These are phyloP conservation scores for Trametes polyzona DNA, from an alignment of 1,284 basidiomycete genomes.

Conservation along the genomic window DNA sequence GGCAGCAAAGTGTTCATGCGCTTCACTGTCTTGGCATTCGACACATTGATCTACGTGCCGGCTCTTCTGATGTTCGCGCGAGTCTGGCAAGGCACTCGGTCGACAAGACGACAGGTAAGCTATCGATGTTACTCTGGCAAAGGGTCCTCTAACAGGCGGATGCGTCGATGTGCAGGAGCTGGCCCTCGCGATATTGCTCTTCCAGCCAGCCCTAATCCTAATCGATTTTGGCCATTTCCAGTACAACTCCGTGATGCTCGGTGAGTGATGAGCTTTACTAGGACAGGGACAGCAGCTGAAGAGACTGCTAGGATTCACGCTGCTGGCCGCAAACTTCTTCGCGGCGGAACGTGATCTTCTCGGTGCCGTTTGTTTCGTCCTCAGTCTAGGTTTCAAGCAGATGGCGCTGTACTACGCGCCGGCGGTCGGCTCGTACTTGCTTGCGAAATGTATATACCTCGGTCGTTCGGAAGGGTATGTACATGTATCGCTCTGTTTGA, in stretches of 20 bases:
- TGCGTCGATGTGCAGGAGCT: constrained; percentile 55
- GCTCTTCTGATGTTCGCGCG: constrained; percentile 67
- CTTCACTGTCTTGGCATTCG: constrained; percentile 70
- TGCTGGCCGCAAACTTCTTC: constrained; percentile 74
- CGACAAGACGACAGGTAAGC: constrained; percentile 71
- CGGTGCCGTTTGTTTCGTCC: constrained; percentile 83
- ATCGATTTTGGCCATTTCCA: constrained; percentile 95
- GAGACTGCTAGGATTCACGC: constrained; percentile 59
- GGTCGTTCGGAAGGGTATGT: constrained; percentile 71
- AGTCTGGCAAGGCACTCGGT: constrained; percentile 67
- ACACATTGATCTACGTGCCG: constrained; percentile 77
- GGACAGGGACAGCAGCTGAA: neutral
- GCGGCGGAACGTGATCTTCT: constrained; percentile 68
- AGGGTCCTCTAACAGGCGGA: neutral
- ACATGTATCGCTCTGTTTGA: neutral
- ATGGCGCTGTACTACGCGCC: constrained; percentile 96
- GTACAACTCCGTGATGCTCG: constrained; percentile 90
- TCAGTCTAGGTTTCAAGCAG: constrained; percentile 91
- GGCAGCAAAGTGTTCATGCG: constrained; percentile 83
- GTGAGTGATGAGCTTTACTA: constrained; percentile 46
- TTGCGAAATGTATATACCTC: constrained; percentile 81
- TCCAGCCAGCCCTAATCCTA: constrained; percentile 84
- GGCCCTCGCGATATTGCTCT: constrained; percentile 72
- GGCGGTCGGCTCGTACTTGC: constrained; percentile 81
- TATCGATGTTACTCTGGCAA: neutral